These are phyloP conservation scores for Nitzschia sp. DNA, from an alignment of 108 stramenopile genomes.

Conservation along the genomic window DNA sequence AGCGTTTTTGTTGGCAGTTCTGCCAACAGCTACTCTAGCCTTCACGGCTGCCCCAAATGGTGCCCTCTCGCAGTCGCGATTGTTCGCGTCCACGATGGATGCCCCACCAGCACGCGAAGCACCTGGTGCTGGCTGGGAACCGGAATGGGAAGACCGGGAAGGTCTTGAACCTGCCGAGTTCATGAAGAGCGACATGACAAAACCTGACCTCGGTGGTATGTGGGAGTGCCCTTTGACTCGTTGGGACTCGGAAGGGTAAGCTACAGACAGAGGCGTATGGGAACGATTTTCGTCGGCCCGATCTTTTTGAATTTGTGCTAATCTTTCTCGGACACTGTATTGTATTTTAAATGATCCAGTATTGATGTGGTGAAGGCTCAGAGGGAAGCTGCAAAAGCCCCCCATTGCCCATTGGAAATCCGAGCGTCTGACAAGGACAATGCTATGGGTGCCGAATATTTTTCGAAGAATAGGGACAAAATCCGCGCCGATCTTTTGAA, in stretches of 20 bases:
- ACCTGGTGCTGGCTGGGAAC: slow-evolving; percentile 72
- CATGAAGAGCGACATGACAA: slow-evolving; percentile 62
- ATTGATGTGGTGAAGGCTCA: slow-evolving; percentile 66
- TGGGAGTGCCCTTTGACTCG: slow-evolving; percentile 90
- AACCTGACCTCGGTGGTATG: slow-evolving; percentile 73
- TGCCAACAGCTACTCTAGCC: slow-evolving; percentile 21
- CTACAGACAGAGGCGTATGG: too few relatives aligned
- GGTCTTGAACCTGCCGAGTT: slow-evolving; percentile 70
- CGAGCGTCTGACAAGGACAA: slow-evolving; percentile 64
- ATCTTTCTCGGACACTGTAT: background rate
- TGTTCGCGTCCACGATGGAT: slow-evolving; percentile 26
- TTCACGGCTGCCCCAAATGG: slow-evolving; percentile 24
- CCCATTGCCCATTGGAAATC: slow-evolving; percentile 67
- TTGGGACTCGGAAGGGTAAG: slow-evolving; percentile 77
- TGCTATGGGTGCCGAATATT: slow-evolving; percentile 65
- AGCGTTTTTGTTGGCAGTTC: slow-evolving; percentile 23
- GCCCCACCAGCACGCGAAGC: slow-evolving; percentile 56
- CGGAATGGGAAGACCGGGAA: slow-evolving; percentile 77
- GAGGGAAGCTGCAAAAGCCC: slow-evolving; percentile 48
- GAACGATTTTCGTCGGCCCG: background rate
- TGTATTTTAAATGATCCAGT: slow-evolving; percentile 17
- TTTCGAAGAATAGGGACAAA: slow-evolving; percentile 59
- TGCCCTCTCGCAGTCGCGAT: background rate
- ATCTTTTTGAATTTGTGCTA: slow-evolving; percentile 2
- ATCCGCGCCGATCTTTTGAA: slow-evolving; percentile 67